Base-by-base conservation (phyloP, 2,329 filamentous ascomycete genomes). In the Bipolaris victoriae region DNA sequence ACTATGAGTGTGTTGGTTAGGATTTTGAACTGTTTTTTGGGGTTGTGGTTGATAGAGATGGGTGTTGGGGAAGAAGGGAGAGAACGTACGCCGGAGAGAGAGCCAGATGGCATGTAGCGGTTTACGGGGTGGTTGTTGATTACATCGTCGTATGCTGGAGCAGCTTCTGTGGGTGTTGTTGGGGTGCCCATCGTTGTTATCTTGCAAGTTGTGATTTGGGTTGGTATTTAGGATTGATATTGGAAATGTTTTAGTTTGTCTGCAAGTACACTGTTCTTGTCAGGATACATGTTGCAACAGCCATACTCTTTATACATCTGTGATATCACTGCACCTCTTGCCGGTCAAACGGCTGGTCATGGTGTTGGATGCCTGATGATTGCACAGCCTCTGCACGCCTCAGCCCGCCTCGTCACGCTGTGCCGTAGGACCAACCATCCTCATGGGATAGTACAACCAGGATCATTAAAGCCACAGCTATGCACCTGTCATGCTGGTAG, bases 111-210 rank as follows among this genome's bases (percentile, higher is more conserved):
- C 7, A 39, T 43, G 18, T 50, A 58, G 10, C 41, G 47, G 37
- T 70, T 69, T 24, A 68, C 59, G 1, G 70, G 68, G 41, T 68
- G 68, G 33, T 66, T 57, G 35, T 57, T 57, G 41, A 70, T 57
- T 16, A 70, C 59, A 50, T 71, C 69, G 37, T 73, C 66, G 49
- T 73, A 71, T 11, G 70, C 61, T 1, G 70, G 70, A 6, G 69
- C 70, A 9, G 68, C 61, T 5, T 68, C 67, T 46, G 33, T 31
- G 5, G 61, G 50, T n/a, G 59, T 49, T 3, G 58, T 60, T 3
- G 64, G 65, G 33, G 55, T 45, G 44, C 63, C 67, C 68, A 72
- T 72, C 37, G 31, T 11, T 44, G 20, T 26, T 22, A 5, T 15
- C 29, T 36, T n/a, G 24, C 36, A 37, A 18, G 33, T 45, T 2